Evolutionary conservation across 192 early-diverging fungal genomes (phyloP).

Genomic region (Backusella westeae): DNA sequence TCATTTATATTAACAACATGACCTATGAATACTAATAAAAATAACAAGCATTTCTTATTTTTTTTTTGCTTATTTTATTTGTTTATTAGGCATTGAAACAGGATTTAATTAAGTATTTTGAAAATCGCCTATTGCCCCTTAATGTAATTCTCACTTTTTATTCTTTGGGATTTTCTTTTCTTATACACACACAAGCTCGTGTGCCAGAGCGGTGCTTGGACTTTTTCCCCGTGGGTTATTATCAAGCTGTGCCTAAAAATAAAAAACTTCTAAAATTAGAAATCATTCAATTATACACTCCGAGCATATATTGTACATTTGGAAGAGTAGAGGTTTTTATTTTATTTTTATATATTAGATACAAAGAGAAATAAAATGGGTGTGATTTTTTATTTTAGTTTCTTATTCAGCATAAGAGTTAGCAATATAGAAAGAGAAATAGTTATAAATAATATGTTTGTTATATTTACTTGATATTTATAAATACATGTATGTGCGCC

Average conservation of each 20-base stretch:
- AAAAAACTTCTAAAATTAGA: slow-evolving; percentile 3
- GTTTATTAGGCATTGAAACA: neutral
- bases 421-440: no score
- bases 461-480: no score
- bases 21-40: neutral
- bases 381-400: no score
- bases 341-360: no score
- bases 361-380: no score
- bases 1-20: neutral
- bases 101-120: slow-evolving; percentile 2
- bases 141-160: neutral
- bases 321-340: no score
- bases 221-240: neutral
- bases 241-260: neutral
- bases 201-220: neutral
- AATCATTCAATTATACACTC: neutral
- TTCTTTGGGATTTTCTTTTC: neutral
- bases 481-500: neutral
- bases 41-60: neutral
- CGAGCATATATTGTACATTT: neutral
- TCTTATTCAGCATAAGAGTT: no score
- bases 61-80: neutral
- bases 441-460: no score
- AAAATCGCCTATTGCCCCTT: neutral
- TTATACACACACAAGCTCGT: neutral